Conservation (phyloP, 2,329 filamentous ascomycete genomes). For the Trichoderma asperellum region DNA sequence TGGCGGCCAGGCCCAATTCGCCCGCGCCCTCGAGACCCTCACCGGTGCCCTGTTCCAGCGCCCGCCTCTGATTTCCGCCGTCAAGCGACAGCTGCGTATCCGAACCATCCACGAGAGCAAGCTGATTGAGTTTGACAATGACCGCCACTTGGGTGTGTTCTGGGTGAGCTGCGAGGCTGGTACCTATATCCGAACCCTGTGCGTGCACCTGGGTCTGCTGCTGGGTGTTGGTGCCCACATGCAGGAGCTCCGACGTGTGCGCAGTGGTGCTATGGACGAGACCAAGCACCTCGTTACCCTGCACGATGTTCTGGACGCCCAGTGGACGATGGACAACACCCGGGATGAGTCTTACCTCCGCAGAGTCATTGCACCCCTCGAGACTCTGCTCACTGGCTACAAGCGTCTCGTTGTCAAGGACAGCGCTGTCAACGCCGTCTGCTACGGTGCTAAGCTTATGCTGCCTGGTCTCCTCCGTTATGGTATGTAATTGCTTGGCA, state of each 20-base stretch:
- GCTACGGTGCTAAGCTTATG: conserved; percentile 99
- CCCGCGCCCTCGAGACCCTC: conserved; percentile 90
- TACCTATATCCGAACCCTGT: conserved; percentile 98
- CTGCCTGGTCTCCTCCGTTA: conserved; percentile 93
- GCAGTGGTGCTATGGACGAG: conserved; percentile 95
- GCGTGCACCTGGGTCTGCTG: conserved; percentile 82
- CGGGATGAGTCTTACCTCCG: conserved; percentile 92
- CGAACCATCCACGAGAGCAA: conserved; percentile 98
- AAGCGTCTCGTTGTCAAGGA: conserved; percentile 97
- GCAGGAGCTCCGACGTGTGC: conserved; percentile 94
- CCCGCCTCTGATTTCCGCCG: conserved; percentile 94
- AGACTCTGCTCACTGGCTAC: conserved; percentile 89
- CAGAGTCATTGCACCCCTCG: conserved; percentile 86
- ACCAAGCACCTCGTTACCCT: conserved; percentile 86
- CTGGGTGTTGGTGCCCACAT: conserved; percentile 91
- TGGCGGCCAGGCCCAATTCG: conserved; percentile 90
- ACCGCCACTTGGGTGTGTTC: conserved; percentile 95
- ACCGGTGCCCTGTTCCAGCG: conserved; percentile 92
- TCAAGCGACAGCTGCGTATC: conserved; percentile 98
- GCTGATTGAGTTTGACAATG: conserved; percentile 96
- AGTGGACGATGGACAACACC: conserved; percentile 95
- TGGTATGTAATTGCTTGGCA: conserved; percentile 56
- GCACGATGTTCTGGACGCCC: conserved; percentile 84
- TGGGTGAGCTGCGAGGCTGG: conserved; percentile 98
- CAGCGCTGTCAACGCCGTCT: conserved; percentile 83